Conservation (phyloP, 1,139 yeast genomes). For the Blastobotrys capitulatus region DNA sequence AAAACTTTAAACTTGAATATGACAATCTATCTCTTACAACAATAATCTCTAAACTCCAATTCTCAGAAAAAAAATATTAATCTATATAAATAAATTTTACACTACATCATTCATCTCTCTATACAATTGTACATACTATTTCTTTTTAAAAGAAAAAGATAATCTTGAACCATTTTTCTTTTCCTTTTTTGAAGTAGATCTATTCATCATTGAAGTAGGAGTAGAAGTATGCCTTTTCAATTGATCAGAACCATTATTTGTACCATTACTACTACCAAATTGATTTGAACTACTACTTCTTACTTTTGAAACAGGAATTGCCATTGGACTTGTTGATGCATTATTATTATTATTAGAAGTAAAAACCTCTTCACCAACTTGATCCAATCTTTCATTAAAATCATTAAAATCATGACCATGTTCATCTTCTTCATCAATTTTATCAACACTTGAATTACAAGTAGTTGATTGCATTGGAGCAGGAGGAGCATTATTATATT, state of each 20-base stretch:
- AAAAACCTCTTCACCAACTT: background rate
- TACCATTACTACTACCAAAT: background rate
- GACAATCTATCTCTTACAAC: too few species aligned
- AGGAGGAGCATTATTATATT: slow-evolving; percentile 1
- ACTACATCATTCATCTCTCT: too few species aligned
- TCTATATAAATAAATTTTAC: too few species aligned
- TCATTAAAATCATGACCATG: background rate
- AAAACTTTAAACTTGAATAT: too few species aligned
- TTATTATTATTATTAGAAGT: background rate
- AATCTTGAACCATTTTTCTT: slow-evolving; percentile 20
- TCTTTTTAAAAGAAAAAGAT: slow-evolving; percentile 18
- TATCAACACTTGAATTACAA: background rate
- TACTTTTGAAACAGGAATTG: slow-evolving; percentile 4
- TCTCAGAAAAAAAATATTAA: background rate
- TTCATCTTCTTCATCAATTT: slow-evolving; percentile 14
- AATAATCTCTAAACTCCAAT: too few species aligned
- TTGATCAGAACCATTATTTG: slow-evolving; percentile 1
- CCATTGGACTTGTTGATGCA: background rate
- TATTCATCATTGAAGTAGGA: slow-evolving; percentile 2
- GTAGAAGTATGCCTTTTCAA: slow-evolving; percentile 6
- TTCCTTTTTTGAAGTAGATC: slow-evolving; percentile 9
- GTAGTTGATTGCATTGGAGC: background rate
- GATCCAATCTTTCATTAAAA: background rate
- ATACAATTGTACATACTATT: background rate
- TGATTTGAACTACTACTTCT: background rate